Conservation (phyloP, 768 basidiomycete genomes). For the Psilocybe cubensis region DNA sequence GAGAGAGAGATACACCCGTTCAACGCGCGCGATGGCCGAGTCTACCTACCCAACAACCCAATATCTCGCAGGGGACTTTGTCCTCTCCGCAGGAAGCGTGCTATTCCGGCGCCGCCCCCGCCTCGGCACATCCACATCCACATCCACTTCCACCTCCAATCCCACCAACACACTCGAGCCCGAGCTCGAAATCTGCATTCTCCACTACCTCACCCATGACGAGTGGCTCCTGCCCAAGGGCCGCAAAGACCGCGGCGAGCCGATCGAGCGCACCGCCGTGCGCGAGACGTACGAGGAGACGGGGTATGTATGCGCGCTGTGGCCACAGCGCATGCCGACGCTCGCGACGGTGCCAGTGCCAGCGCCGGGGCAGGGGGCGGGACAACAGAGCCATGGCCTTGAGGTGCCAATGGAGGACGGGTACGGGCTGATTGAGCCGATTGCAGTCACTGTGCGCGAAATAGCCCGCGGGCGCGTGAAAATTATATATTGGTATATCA, state of each 20-base stretch:
- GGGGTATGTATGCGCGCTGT: slow-evolving; percentile 55
- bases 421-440: slow-evolving; percentile 33
- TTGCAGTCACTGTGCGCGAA: slow-evolving; percentile 33
- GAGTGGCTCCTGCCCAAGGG: slow-evolving; percentile 61
- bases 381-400: too few relatives aligned
- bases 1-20: too few relatives aligned
- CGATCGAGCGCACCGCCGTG: slow-evolving; percentile 51
- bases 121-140: too few relatives aligned
- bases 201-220: slow-evolving; percentile 31
- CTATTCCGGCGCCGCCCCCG: slow-evolving; percentile 35
- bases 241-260: slow-evolving; percentile 60
- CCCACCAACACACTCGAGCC: slow-evolving; percentile 20
- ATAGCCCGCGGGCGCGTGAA: slow-evolving; percentile 28
- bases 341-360: slow-evolving; percentile 55
- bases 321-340: slow-evolving; percentile 54
- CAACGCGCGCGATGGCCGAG: slow-evolving; percentile 18
- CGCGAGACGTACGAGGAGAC: slow-evolving; percentile 73
- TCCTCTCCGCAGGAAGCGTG: slow-evolving; percentile 45
- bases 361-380: slow-evolving; percentile 29
- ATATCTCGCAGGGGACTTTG: slow-evolving; percentile 37
- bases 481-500: slow-evolving; percentile 57
- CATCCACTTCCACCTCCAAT: too few relatives aligned
- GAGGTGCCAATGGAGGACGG: too few relatives aligned
- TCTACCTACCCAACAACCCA: slow-evolving; percentile 24
- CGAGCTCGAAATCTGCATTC: slow-evolving; percentile 44